phyloP scores from a whole-genome alignment of 208 protist genomes.

The Trypanosoma avium region DNA sequence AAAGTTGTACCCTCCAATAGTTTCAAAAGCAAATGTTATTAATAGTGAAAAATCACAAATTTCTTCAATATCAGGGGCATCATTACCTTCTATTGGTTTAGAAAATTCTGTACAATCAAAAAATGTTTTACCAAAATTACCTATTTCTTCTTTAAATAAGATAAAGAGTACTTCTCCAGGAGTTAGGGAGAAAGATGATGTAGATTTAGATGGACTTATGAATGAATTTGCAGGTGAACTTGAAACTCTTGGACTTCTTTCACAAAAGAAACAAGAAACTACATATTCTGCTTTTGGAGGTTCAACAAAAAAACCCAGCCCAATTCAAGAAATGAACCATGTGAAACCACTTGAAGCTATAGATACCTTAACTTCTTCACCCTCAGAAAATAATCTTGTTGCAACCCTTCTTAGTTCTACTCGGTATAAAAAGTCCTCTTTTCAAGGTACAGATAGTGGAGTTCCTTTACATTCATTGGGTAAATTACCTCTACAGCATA shows the following conservation, averaged over 20 bases:
- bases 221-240: slow-evolving; percentile 76
- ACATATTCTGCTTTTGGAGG: not conserved
- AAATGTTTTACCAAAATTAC: not conserved
- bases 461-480: slow-evolving; percentile 5
- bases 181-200: slow-evolving; percentile 11
- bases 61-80: not conserved
- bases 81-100: not conserved
- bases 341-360: not conserved
- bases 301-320: not conserved
- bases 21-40: slow-evolving; percentile 3
- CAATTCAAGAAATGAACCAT: not conserved
- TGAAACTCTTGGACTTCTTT: slow-evolving; percentile 40
- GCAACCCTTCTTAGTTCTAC: slow-evolving; percentile 58
- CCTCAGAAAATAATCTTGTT: slow-evolving; percentile 32
- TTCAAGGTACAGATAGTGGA: slow-evolving; percentile 2
- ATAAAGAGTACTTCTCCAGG: not conserved
- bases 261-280: slow-evolving; percentile 29
- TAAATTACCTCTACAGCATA: slow-evolving; percentile 11
- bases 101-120: not conserved
- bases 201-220: slow-evolving; percentile 72
- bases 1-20: slow-evolving; percentile 4
- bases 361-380: not conserved
- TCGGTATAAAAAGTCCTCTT: slow-evolving; percentile 50
- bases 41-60: not conserved
- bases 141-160: not conserved